Base-by-base conservation (phyloP, 306 rosid species). In the Delonix regia region DNA sequence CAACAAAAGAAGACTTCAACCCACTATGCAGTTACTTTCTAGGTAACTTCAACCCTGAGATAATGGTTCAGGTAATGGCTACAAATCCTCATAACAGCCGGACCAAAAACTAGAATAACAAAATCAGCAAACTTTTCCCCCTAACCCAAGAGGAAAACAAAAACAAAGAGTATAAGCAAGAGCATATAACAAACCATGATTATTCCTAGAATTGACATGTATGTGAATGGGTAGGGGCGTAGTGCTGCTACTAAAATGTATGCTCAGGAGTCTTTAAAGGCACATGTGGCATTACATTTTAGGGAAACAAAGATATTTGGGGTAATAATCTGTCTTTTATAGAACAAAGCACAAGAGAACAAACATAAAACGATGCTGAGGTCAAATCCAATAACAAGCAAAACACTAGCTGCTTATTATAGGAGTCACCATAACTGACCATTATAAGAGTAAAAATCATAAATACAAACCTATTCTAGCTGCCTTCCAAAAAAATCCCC, bases 401-500 rank as follows among this genome's bases (percentile, higher is more conserved):
- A 36, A 64, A 16, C 10, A 56, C 8, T 25, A 69, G 22, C 14
- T 68, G 39, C 5, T 19, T 28, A 59, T 68, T 69, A 53, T 7
- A 15, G 18, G 1, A 73, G 68, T 57, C 64, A 25, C 27, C 9
- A 18, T 53, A 65, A 19, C 13, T 62, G 44, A 6, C 25, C 22
- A 53, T 63, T 63, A 49, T 24, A 44, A 19, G 9, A 61, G 66
- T 59, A 34, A 19, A 41, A 45, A 68, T 30, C 48, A 66, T 24
- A 18, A 60, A 71, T 79, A 79, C 84, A 12, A 74, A 86, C 92
- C 92, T 76, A 88, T 84, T 86, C 92, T 82, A 36, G 90, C 94
- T 61, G 94, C 89, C 87, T 90, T 90, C 94, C 92, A 90, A 74
- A 86, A 90, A 79, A 88, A 88, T 66, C 92, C 92, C 9, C 87